These are phyloP conservation scores for Amanita rimosa DNA, from an alignment of 768 basidiomycete species.

Conservation along the genomic window DNA sequence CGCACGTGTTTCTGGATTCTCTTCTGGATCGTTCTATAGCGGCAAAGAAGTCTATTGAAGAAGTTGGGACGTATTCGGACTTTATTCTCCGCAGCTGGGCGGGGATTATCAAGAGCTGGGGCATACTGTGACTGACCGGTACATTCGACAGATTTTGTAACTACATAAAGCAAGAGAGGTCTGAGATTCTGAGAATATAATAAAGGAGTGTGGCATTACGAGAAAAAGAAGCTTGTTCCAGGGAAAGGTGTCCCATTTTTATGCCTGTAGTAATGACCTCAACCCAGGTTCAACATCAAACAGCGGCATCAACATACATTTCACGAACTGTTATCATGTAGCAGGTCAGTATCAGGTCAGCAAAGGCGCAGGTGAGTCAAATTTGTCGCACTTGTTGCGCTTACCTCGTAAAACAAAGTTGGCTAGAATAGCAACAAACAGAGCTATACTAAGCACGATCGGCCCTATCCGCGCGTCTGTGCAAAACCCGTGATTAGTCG, in stretches of 20 bases:
- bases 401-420: constrained; percentile 84
- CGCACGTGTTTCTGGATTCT: constrained; percentile 51
- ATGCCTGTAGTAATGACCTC: neutral
- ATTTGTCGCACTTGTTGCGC: too few species aligned
- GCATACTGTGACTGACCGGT: too few species aligned
- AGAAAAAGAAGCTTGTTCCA: constrained; percentile 6
- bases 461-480: constrained; percentile 79
- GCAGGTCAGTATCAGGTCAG: too few species aligned
- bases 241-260: constrained; percentile 5
- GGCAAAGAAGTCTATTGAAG: constrained; percentile 35
- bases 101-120: constrained; percentile 51
- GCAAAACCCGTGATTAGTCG: neutral
- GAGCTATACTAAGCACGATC: constrained; percentile 62
- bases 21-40: constrained; percentile 41
- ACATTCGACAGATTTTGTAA: too few species aligned
- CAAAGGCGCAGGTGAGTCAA: too few species aligned
- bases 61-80: constrained; percentile 41
- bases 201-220: neutral
- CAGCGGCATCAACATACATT: constrained; percentile 26
- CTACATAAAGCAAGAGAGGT: too few species aligned
- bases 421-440: constrained; percentile 80
- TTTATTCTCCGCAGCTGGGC: constrained; percentile 63
- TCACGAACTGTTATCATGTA: constrained; percentile 42
- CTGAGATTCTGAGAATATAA: too few species aligned
- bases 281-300: neutral